Conservation (phyloP, 257 asterid species). For the Leonotis leonurus region DNA sequence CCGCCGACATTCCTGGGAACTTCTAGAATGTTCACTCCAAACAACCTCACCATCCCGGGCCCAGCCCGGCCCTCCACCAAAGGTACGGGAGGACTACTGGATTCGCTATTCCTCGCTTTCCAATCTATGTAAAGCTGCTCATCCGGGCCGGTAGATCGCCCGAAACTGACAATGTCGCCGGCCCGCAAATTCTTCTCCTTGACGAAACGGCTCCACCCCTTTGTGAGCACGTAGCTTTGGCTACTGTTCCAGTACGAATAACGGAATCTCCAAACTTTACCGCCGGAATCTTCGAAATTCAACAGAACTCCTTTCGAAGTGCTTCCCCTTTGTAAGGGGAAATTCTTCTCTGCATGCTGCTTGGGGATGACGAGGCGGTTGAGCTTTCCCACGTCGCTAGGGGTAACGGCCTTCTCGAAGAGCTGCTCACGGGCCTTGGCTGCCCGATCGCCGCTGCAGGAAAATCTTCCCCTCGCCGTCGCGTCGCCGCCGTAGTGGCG, state of each 20-base stretch:
- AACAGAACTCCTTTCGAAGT: conserved; percentile 51
- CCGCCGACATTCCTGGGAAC: conserved; percentile 19
- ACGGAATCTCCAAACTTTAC: conserved; percentile 77
- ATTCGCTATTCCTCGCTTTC: conserved; percentile 27
- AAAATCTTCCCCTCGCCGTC: conserved; percentile 3
- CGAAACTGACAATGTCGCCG: conserved; percentile 65
- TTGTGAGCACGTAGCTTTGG: conserved; percentile 75
- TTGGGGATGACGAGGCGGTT: conserved; percentile 75
- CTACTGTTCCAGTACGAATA: conserved; percentile 90
- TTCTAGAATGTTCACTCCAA: conserved; percentile 64
- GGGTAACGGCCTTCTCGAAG: conserved; percentile 82
- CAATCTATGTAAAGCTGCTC: conserved; percentile 65
- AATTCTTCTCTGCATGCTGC: conserved; percentile 72
- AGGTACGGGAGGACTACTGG: no score
- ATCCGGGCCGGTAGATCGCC: conserved; percentile 43
- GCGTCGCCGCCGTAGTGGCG: conserved; percentile 24
- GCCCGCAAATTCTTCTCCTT: conserved; percentile 66
- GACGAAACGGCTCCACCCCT: conserved; percentile 88
- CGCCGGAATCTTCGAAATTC: conserved; percentile 58
- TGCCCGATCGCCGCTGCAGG: conserved; percentile 13
- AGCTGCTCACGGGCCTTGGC: conserved; percentile 43
- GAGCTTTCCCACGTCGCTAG: conserved; percentile 71
- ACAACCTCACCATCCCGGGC: conserved; percentile 39
- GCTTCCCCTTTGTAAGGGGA: conserved; percentile 43
- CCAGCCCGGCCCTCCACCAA: background rate